Evolutionary conservation across 2,329 filamentous ascomycete genomes (phyloP).

Genomic region (Curvularia sp.): DNA sequence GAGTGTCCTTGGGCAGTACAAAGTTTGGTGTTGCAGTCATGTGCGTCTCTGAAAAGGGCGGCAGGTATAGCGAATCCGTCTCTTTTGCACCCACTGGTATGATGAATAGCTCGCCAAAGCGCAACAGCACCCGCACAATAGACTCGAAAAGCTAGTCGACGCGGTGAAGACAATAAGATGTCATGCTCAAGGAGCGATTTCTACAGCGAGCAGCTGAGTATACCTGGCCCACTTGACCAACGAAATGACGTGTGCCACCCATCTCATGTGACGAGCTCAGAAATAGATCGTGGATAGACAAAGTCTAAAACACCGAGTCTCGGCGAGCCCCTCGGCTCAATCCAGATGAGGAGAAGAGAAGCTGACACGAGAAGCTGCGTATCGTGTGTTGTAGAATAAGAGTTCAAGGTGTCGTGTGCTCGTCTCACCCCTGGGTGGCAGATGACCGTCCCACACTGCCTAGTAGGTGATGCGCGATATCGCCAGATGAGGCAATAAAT

Average conservation of each 20-base stretch:
- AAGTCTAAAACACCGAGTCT: background rate
- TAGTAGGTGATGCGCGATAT: background rate
- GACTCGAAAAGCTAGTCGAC: background rate
- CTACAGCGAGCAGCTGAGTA: slow-evolving; percentile 3
- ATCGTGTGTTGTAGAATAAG: background rate
- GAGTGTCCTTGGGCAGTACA: background rate
- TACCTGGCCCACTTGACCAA: background rate
- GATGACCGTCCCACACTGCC: background rate
- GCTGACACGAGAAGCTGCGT: background rate
- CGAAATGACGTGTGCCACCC: background rate
- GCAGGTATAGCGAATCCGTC: background rate
- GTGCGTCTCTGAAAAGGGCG: background rate
- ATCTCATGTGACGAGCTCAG: background rate
- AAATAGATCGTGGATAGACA: background rate
- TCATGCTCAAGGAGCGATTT: background rate
- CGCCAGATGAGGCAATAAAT: slow-evolving; percentile 1
- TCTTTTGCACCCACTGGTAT: background rate
- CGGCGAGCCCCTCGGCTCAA: background rate
- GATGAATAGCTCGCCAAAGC: background rate
- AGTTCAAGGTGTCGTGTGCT: background rate
- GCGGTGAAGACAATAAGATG: background rate
- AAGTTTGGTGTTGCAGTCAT: background rate
- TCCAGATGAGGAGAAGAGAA: background rate
- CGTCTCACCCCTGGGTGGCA: background rate
- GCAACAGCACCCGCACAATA: background rate